Evolutionary conservation across 1,139 yeast species (phyloP), one percentile per base, ranked within the genome.

Genomic region (Entelexis sorbosivorans): DNA sequence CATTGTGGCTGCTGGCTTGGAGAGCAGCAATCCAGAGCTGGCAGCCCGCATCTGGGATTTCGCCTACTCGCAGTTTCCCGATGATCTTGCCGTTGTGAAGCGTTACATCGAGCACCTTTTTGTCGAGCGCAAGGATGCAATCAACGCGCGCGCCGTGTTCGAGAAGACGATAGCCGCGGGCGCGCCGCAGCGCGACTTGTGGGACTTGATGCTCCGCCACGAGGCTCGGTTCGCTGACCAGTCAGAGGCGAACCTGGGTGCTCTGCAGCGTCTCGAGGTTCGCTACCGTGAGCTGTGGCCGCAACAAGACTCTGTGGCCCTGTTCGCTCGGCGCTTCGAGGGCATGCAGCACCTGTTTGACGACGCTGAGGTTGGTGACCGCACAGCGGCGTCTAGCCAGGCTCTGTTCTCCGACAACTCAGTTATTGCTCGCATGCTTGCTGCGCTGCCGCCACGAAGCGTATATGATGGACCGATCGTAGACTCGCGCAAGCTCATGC

Each of bases 1-100:
- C 65, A 81, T 82, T 28, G 93, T 86, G 50, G 82, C 86, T 60
- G 95, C 96, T 0, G 73, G 79, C 63, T 73, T 89, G 72, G 98
- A 91, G 64, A 81, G 78, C 61, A 81, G 80, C 61, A 68, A 67
- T 44, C 77, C 82, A 57, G 72, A 75, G 48, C 79, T 84, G 39
- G 91, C 96, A 0, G 71, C 77, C 50, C 82, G 82, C 63, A 81
- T 89, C 38, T 82, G 87, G 65, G 94, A 85, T 58, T 68, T 87
- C 47, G 97, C 95, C 1, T 69, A 83, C 69, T 83, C 79, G 63
- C 67, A 76, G 54, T 82, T 76, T 62, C 47, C 49, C 10, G 63
- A 60, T 13, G 60, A 59, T 58, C 82, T 85, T 3, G 76, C 73
- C 28, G 89, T 81, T 63, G 73, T 88, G 47, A 71, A 75, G 56